These are phyloP conservation scores for Sungouiozyma ichnusensis DNA, from an alignment of 805 yeast genomes.

Conservation along the genomic window DNA sequence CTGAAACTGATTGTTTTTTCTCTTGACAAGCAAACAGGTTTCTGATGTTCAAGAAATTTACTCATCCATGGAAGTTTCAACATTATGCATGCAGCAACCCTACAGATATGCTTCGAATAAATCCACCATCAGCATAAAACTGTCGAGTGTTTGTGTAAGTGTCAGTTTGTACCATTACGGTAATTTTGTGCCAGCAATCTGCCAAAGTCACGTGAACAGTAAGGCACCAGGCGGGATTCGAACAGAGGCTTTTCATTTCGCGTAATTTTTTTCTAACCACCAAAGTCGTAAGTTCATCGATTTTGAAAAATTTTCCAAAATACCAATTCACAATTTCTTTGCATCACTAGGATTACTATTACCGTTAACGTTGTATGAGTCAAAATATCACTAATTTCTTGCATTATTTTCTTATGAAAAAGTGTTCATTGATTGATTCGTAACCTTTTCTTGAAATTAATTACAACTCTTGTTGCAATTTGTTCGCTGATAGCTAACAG, in stretches of 20 bases:
- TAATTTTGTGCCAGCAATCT: neutral
- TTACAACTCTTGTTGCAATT: too few relatives aligned
- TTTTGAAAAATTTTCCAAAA: neutral
- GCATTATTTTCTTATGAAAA: neutral
- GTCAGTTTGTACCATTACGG: neutral
- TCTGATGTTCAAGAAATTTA: neutral
- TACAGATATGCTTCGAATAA: neutral
- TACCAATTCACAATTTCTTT: too few relatives aligned
- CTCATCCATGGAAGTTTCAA: neutral
- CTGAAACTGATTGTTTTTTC: slow-evolving; percentile 9
- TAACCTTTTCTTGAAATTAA: too few relatives aligned
- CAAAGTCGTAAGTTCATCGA: neutral
- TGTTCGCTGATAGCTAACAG: too few relatives aligned
- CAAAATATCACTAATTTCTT: neutral
- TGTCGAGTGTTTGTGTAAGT: neutral
- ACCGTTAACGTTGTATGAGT: neutral
- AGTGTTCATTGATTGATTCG: too few relatives aligned
- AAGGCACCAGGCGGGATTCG: too few relatives aligned
- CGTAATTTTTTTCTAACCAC: neutral
- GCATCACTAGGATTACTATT: slow-evolving; percentile 1
- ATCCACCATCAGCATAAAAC: too few relatives aligned
- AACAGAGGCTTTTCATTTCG: neutral
- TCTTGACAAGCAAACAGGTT: neutral
- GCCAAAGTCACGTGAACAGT: neutral
- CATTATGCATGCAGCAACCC: neutral